Evolutionary conservation across 2,329 filamentous ascomycete genomes (phyloP).

Genomic region (Paramyrothecium sp.): DNA sequence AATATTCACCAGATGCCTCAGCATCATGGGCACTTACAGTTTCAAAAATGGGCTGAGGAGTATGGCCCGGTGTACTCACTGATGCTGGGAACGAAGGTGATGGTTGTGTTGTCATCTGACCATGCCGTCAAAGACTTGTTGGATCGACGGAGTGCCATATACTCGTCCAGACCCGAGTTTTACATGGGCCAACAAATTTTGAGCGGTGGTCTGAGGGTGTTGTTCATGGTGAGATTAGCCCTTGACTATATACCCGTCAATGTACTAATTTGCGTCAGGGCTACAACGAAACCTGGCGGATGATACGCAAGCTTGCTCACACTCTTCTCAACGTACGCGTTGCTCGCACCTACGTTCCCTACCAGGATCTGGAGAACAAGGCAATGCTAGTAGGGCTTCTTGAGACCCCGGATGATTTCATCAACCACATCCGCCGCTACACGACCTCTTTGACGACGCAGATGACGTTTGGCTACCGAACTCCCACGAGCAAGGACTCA

Average conservation of each 20-base stretch:
- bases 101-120: slow-evolving; percentile 46
- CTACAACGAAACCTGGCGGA: slow-evolving; percentile 4
- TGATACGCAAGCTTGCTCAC: slow-evolving; percentile 29
- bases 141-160: slow-evolving; percentile 47
- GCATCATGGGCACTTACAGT: slow-evolving; percentile 40
- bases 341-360: slow-evolving; percentile 37
- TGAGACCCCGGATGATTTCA: slow-evolving; percentile 35
- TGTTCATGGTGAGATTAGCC: slow-evolving; percentile 55
- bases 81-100: slow-evolving; percentile 44
- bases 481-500: slow-evolving; percentile 36
- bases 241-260: no score
- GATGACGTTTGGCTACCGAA: slow-evolving; percentile 49
- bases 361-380: slow-evolving; percentile 40
- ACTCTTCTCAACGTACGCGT: slow-evolving; percentile 34
- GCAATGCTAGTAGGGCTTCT: slow-evolving; percentile 38
- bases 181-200: slow-evolving; percentile 5
- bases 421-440: slow-evolving; percentile 46
- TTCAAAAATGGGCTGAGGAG: slow-evolving; percentile 49
- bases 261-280: no score
- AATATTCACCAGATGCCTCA: slow-evolving; percentile 50
- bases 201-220: slow-evolving; percentile 5
- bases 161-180: slow-evolving; percentile 37
- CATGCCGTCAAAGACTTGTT: slow-evolving; percentile 48
- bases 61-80: slow-evolving; percentile 51
- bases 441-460: slow-evolving; percentile 47